These are phyloP conservation scores for Rhodocollybia butyracea DNA, from an alignment of 768 basidiomycete species.

Conservation along the genomic window DNA sequence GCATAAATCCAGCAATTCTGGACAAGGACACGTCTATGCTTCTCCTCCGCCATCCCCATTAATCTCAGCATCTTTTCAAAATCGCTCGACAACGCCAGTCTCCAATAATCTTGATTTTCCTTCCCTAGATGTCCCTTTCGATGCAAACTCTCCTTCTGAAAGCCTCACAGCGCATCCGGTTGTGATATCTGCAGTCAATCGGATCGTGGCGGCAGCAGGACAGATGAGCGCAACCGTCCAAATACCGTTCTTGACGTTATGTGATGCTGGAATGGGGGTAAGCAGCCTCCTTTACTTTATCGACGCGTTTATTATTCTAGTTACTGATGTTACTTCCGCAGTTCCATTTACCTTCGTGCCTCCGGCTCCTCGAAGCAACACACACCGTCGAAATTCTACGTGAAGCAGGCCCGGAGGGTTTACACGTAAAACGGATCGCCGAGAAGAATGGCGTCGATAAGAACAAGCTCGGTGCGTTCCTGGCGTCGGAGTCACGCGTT, in stretches of 20 bases:
- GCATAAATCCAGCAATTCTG: constrained; percentile 16
- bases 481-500: neutral
- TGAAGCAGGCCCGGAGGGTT: constrained; percentile 51
- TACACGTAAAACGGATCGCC: constrained; percentile 48
- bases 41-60: constrained; percentile 32
- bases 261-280: constrained; percentile 71
- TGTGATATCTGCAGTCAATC: constrained; percentile 56
- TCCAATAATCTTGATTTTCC: constrained; percentile 51
- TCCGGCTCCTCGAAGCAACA: constrained; percentile 70
- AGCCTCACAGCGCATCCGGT: constrained; percentile 55
- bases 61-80: neutral
- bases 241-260: constrained; percentile 65
- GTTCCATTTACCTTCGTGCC: constrained; percentile 75
- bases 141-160: constrained; percentile 46
- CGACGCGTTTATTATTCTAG: constrained; percentile 1
- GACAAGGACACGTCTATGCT: constrained; percentile 16
- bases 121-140: constrained; percentile 46
- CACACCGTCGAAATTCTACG: constrained; percentile 69
- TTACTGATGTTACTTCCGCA: constrained; percentile 22
- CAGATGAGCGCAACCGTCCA: constrained; percentile 67
- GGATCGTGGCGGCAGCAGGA: constrained; percentile 66
- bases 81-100: constrained; percentile 12
- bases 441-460: constrained; percentile 40
- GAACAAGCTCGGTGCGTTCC: constrained; percentile 46
- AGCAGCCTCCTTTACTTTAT: constrained; percentile 20